A percentile compares a stretch with the other conserved stretches of the same genome.
phyloP scores from a whole-genome alignment of 306 rosid species.

The Fagus crenata region DNA sequence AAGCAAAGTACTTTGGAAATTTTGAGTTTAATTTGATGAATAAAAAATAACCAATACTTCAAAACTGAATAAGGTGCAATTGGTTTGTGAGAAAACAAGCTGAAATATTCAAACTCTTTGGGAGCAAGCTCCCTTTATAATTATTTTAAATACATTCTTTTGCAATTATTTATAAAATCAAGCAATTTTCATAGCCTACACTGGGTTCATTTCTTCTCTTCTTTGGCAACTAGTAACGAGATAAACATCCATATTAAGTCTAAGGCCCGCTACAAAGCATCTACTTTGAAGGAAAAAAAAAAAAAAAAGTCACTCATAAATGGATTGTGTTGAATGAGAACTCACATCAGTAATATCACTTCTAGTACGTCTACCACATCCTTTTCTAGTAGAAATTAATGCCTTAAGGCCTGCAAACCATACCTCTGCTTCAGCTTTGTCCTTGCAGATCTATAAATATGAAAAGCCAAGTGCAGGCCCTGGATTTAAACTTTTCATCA shows the following conservation, averaged over 20 bases:
- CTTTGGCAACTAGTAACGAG: neutral
- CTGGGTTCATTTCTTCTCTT: neutral
- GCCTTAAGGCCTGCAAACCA: constrained; percentile 82
- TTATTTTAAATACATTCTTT: neutral
- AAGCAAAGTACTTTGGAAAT: too few species aligned
- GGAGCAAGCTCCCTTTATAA: too few species aligned
- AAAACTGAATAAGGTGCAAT: too few species aligned
- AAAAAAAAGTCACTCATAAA: neutral
- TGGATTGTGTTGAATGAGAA: constrained; percentile 20
- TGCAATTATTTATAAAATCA: neutral
- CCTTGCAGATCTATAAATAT: constrained; percentile 85
- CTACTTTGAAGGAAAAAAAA: neutral
- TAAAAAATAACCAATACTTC: too few species aligned
- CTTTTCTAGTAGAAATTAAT: constrained; percentile 58
- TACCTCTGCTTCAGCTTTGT: constrained; percentile 76
- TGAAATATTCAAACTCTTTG: too few species aligned
- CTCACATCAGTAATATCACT: constrained; percentile 75
- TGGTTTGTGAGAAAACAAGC: too few species aligned
- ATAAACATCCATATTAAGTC: neutral
- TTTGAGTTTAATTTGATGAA: too few species aligned
- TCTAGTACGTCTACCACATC: constrained; percentile 37
- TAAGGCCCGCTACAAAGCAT: neutral
- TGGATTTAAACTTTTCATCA: constrained; percentile 19
- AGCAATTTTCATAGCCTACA: neutral
- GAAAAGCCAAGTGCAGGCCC: constrained; percentile 18